Evolutionary conservation across 257 asterid species (phyloP).

Genomic region (Solanum microdontum): DNA sequence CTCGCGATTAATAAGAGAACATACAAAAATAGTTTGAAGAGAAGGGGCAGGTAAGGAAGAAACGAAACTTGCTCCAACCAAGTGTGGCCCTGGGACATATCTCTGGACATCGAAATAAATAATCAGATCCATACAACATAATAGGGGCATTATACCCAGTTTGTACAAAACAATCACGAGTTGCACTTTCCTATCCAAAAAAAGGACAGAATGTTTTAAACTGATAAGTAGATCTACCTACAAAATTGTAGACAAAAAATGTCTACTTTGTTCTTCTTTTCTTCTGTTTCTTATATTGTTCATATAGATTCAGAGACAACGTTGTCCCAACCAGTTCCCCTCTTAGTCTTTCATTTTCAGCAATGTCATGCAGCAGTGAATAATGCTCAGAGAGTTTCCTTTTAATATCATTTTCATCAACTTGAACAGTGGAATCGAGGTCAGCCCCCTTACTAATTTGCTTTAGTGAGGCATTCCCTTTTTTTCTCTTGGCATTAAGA

Average conservation of each 20-base stretch:
- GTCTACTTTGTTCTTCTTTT: constrained; percentile 25
- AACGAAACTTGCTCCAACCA: neutral
- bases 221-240: neutral
- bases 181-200: neutral
- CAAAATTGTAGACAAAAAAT: neutral
- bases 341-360: constrained; percentile 62
- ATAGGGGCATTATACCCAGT: neutral
- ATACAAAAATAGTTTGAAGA: neutral
- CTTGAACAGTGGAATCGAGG: constrained; percentile 7
- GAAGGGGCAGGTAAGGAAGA: neutral
- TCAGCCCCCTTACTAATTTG: constrained; percentile 6
- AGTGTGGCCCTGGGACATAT: neutral
- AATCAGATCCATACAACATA: neutral
- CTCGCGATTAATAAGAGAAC: neutral
- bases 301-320: constrained; percentile 35
- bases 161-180: neutral
- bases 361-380: constrained; percentile 43
- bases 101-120: neutral
- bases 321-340: constrained; percentile 45
- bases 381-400: constrained; percentile 56
- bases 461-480: constrained; percentile 7
- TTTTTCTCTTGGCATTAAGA: constrained; percentile 30
- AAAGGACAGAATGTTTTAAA: neutral
- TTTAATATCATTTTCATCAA: constrained; percentile 39
- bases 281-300: constrained; percentile 43